phyloP scores from a whole-genome alignment of 805 yeast genomes.

The Blastobotrys muscicola region DNA sequence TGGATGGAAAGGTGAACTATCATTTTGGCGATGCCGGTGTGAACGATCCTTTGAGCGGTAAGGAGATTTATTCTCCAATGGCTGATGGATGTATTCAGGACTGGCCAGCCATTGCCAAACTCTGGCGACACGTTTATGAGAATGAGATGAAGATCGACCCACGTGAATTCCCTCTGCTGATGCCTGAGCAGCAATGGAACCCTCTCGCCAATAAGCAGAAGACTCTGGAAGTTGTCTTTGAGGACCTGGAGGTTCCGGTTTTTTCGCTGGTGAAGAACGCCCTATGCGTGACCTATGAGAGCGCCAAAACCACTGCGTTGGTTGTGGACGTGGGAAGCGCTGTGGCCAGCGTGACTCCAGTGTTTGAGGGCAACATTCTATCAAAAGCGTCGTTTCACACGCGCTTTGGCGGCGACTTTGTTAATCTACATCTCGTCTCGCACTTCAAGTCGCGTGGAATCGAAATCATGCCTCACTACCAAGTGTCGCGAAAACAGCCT shows the following conservation, averaged over 20 bases:
- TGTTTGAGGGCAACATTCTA: constrained; percentile 48
- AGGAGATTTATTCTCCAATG: constrained; percentile 27
- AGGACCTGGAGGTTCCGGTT: constrained; percentile 62
- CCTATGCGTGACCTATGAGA: constrained; percentile 41
- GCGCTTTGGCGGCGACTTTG: constrained; percentile 66
- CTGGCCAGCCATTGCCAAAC: constrained; percentile 57
- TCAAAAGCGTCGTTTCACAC: constrained; percentile 32
- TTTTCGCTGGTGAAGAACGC: constrained; percentile 71
- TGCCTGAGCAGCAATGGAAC: constrained; percentile 64
- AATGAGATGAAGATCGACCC: constrained; percentile 41
- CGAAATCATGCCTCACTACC: constrained; percentile 26
- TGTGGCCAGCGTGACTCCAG: constrained; percentile 46
- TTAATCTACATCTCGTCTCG: constrained; percentile 53
- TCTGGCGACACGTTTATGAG: constrained; percentile 59
- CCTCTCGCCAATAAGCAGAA: constrained; percentile 45
- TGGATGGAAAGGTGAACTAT: constrained; percentile 16
- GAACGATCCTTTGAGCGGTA: constrained; percentile 26
- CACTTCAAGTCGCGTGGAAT: constrained; percentile 32
- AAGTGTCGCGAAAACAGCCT: constrained; percentile 28
- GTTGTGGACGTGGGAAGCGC: constrained; percentile 75
- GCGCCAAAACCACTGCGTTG: constrained; percentile 64
- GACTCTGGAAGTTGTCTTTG: constrained; percentile 66
- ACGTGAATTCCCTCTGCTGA: constrained; percentile 53
- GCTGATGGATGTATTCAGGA: constrained; percentile 33
- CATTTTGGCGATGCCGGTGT: constrained; percentile 35